Evolutionary conservation across 2,329 filamentous ascomycete species (phyloP), one percentile per base, ranked within the genome.

Genomic region (Fusarium armeniacum): DNA sequence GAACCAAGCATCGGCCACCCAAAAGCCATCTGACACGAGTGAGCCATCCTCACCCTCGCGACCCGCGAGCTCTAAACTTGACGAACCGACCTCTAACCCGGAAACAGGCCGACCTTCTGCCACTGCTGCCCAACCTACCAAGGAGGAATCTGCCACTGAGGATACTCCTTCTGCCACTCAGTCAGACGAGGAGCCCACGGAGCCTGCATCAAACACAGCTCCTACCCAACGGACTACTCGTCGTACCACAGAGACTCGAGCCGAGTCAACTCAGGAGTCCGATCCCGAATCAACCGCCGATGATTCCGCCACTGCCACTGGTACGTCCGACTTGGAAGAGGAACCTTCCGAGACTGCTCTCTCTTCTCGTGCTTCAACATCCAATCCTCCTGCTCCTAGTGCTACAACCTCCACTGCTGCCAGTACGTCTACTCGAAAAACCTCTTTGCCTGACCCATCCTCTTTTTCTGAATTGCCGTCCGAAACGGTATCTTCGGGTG

Each of bases 351-450:
- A 69, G 62, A 72, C 73, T 38, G 51, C 67, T 59, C 66, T 76
- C 54, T 70, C 76, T 66, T 74, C 69, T 70, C 67, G 72, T 77
- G 70, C 69, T 70, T 63, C 74, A 69, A 69, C 59, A 49, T 76
- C 73, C 70, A 62, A 75, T 63, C 71, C 77, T 68, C 73, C 67
- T 70, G 53, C 67, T 67, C 50, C 62, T 43, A 70, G 57, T 69
- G 67, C 67, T 68, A 58, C 63, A 70, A 70, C 67, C 58, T 70
- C 67, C 67, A 70, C 67, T 70, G 69, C 74, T 72, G 69, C 76
- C 69, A 76, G 78, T 78, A 79, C 75, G 77, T 79, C 75, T 67
- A 58, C 47, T 53, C 69, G 62, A 69, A 62, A 57, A 63, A 73
- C 63, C 67, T 78, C 74, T 73, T 71, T 71, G 69, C 71, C 70